phyloP scores from a whole-genome alignment of 1,139 yeast genomes.

The Magnusiomyces suaveolens region DNA sequence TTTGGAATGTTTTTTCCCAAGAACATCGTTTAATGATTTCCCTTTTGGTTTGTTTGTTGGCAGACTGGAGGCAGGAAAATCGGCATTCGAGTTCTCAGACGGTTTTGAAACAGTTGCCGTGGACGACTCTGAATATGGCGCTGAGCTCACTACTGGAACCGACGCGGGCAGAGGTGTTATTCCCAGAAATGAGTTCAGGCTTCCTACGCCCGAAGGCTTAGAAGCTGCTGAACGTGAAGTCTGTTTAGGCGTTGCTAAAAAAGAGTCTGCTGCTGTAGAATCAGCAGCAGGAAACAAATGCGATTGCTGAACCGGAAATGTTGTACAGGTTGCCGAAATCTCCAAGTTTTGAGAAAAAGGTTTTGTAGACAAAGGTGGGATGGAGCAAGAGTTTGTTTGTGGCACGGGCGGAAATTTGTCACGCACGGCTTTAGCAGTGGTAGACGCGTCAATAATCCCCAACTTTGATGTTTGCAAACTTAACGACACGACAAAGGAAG shows the following conservation, averaged over 20 bases:
- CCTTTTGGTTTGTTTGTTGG: neutral
- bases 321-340: neutral
- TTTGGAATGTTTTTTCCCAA: neutral
- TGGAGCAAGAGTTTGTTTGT: neutral
- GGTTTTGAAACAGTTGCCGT: neutral
- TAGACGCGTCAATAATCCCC: neutral
- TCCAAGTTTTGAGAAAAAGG: neutral
- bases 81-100: neutral
- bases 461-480: neutral
- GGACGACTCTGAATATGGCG: neutral
- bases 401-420: neutral
- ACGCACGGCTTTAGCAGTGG: neutral
- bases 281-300: neutral
- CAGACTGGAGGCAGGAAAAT: neutral
- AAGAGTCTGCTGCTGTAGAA: neutral
- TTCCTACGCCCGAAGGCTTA: neutral
- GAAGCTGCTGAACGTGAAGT: neutral
- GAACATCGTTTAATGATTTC: neutral
- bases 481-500: neutral
- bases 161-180: neutral
- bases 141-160: neutral
- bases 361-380: neutral
- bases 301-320: neutral
- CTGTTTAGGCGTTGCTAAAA: neutral
- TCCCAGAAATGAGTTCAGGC: slow-evolving; percentile 4